A percentile compares a stretch with the other conserved stretches of the same genome.
Evolutionary conservation across 345 rosid species (phyloP).

Genomic region (rapeseed (Brassica napus)): DNA sequence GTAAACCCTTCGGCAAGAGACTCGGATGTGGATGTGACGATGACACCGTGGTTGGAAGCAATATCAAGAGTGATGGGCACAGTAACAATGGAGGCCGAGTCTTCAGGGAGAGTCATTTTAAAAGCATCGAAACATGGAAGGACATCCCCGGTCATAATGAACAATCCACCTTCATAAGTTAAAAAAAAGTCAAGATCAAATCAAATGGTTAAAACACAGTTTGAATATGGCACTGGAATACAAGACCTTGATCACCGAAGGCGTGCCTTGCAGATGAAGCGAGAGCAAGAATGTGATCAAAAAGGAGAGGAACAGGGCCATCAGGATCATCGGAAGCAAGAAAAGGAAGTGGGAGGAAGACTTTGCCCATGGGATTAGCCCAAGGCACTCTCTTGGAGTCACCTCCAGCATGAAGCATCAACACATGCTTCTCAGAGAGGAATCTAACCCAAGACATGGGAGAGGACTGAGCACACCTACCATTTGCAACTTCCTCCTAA

Average conservation of each 20-base stretch:
- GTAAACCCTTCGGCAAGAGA: conserved; percentile 42
- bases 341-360: conserved; percentile 91
- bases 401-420: conserved; percentile 99
- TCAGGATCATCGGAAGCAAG: conserved; percentile 94
- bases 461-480: conserved; percentile 38
- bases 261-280: conserved; percentile 93
- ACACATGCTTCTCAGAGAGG: conserved; percentile 68
- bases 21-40: conserved; percentile 69
- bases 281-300: conserved; percentile 94
- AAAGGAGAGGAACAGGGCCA: conserved; percentile 91
- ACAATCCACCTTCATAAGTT: conserved; percentile 93
- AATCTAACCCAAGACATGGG: conserved; percentile 44
- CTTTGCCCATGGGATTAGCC: conserved; percentile 99
- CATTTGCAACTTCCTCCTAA: conserved; percentile 52
- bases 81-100: conserved; percentile 80
- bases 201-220: too few relatives aligned
- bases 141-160: conserved; percentile 98
- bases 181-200: too few relatives aligned
- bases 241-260: conserved; percentile 54
- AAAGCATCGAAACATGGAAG: conserved; percentile 97
- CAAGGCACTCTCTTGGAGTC: conserved; percentile 98
- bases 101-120: conserved; percentile 69
- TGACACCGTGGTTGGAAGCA: conserved; percentile 94
- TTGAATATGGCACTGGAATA: too few relatives aligned
- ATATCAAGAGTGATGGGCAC: conserved; percentile 94